Evolutionary conservation across 768 basidiomycete genomes (phyloP), one percentile per base, ranked within the genome.

Genomic region (Leucogyrophana mollusca): DNA sequence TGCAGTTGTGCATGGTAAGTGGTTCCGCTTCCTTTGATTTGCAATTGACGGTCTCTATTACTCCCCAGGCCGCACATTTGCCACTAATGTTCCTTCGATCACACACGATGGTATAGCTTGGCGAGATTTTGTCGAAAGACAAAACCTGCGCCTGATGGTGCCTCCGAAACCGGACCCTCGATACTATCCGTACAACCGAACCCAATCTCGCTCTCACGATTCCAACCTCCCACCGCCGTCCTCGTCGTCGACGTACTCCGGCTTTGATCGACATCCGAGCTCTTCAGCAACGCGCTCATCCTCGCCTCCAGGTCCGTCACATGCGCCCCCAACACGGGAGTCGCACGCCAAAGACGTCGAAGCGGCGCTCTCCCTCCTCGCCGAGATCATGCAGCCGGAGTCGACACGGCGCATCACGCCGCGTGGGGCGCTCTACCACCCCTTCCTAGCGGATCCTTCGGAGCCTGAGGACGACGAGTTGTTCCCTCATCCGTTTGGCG

Each of bases 1-100:
- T 30, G 95, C 94, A 0, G 79, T 87, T 16, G 61, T 97, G 34
- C 96, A 99, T 62, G 91, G 95, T 97, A 61, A 53, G 85, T 73
- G 9, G 14, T 21, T 36, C 24, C 8, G 32, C 46, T 34, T 27
- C 9, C 17, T 30, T 6, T 30, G 34, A 8, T 20, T 9, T 43
- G 22, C 25, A 30, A 20, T 27, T 10, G 18, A 49, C 32, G 39
- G 33, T 30, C 27, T 13, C 27, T 13, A 13, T 6, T 45, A 22
- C 40, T 27, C 35, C 46, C 18, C 52, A 98, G 95, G 90, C 61
- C 88, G 96, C 22, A 86, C 85, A 3, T 89, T 98, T 54, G 72
- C 85, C 9, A 88, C 90, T n/a, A 99, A 97, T 57, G 76, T 99
- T 0, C 92, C 94, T 4, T 78, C 83, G 13, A 68, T 96, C 13